These are phyloP conservation scores for Willaertia magna DNA, from an alignment of 208 protist species.

Conservation along the genomic window DNA sequence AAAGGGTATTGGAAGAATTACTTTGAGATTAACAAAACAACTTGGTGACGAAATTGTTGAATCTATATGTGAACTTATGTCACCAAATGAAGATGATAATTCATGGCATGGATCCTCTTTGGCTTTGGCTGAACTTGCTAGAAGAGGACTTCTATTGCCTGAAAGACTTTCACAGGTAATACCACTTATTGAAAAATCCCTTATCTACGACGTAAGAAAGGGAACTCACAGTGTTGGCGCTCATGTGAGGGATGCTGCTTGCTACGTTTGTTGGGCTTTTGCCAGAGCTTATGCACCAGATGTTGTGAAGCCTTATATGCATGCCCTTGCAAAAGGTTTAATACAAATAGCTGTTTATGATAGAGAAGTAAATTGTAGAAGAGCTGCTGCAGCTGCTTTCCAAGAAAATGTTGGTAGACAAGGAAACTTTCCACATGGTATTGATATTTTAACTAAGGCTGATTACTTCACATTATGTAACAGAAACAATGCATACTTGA, in stretches of 20 bases:
- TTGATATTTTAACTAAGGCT: constrained; percentile 81
- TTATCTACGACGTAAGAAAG: constrained; percentile 79
- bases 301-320: constrained; percentile 62
- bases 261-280: constrained; percentile 95
- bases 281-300: constrained; percentile 83
- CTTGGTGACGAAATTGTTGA: constrained; percentile 73
- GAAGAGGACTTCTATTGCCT: constrained; percentile 74
- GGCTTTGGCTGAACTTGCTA: constrained; percentile 82
- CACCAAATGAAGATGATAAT: constrained; percentile 42
- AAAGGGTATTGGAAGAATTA: constrained; percentile 87
- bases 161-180: constrained; percentile 55
- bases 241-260: constrained; percentile 93
- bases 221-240: constrained; percentile 85
- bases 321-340: constrained; percentile 48
- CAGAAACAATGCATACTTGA: constrained; percentile 65
- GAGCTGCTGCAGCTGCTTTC: constrained; percentile 73
- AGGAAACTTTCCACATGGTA: constrained; percentile 86
- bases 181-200: constrained; percentile 49
- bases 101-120: constrained; percentile 90
- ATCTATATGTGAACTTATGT: constrained; percentile 57
- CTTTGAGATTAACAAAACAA: constrained; percentile 61
- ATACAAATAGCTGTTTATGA: constrained; percentile 68
- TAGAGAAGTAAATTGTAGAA: constrained; percentile 73
- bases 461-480: constrained; percentile 91
- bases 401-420: constrained; percentile 78